Conservation (phyloP, 116 monocot species). For the Thalassia testudinum region DNA sequence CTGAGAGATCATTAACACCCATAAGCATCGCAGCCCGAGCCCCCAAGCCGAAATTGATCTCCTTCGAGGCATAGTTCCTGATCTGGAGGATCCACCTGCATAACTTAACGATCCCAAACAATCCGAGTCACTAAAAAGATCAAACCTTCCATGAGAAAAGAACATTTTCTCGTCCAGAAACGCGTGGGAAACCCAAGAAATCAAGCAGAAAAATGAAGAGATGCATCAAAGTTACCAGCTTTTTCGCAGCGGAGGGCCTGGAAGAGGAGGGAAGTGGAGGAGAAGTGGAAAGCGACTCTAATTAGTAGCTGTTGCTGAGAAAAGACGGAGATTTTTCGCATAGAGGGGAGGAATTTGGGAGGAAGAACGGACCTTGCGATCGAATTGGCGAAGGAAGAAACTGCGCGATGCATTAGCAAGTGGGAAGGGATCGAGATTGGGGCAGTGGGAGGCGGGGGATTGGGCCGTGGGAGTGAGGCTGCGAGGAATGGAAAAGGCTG, state of each 20-base stretch:
- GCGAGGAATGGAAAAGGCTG: too few species aligned
- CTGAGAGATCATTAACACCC: slow-evolving; percentile 23
- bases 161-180: neutral
- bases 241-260: slow-evolving; percentile 8
- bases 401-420: slow-evolving; percentile 22
- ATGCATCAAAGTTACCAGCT: neutral
- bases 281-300: too few species aligned
- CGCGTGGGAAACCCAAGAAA: neutral
- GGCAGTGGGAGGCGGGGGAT: too few species aligned
- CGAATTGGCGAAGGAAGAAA: slow-evolving; percentile 10
- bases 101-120: slow-evolving; percentile 5
- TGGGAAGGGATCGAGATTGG: too few species aligned
- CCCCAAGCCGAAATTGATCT: slow-evolving; percentile 16
- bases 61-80: slow-evolving; percentile 23
- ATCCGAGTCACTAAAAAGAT: neutral
- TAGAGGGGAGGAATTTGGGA: neutral
- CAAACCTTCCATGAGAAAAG: neutral
- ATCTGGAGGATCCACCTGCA: slow-evolving; percentile 5
- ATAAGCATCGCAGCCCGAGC: slow-evolving; percentile 26
- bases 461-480: too few species aligned
- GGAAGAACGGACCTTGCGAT: slow-evolving; percentile 11
- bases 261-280: neutral
- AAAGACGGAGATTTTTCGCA: neutral
- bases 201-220: neutral
- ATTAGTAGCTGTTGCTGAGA: too few species aligned